A percentile compares a stretch with the other conserved stretches of the same genome.
phyloP scores from a whole-genome alignment of 176 grass and related monocot genomes.

The Musa beccarii region DNA sequence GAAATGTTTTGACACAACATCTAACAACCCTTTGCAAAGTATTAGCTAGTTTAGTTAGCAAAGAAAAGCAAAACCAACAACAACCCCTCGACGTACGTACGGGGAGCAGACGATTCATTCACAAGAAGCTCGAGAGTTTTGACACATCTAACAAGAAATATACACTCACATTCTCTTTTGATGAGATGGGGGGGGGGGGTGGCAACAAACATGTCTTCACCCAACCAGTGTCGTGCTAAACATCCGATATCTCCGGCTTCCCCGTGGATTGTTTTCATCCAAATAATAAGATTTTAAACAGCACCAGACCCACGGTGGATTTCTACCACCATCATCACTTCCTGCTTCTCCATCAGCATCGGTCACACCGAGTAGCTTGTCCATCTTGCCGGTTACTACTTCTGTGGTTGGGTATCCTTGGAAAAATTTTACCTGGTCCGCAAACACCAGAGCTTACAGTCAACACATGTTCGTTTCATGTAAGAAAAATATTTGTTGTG shows the following conservation, averaged over 20 bases:
- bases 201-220: slow-evolving; percentile 5
- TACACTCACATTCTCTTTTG: neutral
- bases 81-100: too few relatives aligned
- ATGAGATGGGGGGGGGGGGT: too few relatives aligned
- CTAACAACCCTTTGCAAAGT: too few relatives aligned
- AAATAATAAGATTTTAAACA: slow-evolving; percentile 51
- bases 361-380: slow-evolving; percentile 49
- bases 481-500: neutral
- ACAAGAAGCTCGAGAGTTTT: too few relatives aligned
- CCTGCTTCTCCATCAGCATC: slow-evolving; percentile 19
- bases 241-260: slow-evolving; percentile 49
- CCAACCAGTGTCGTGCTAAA: slow-evolving; percentile 36
- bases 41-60: too few relatives aligned
- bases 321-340: slow-evolving; percentile 8
- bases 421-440: slow-evolving; percentile 64
- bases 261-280: slow-evolving; percentile 41
- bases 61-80: too few relatives aligned
- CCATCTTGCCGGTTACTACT: slow-evolving; percentile 43
- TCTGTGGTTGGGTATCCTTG: slow-evolving; percentile 29
- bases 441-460: slow-evolving; percentile 11
- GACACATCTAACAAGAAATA: neutral
- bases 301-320: slow-evolving; percentile 76
- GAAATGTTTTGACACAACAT: too few relatives aligned
- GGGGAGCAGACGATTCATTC: too few relatives aligned
- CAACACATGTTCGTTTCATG: slow-evolving; percentile 4